Evolutionary conservation across 192 early-diverging fungal genomes (phyloP), one percentile per base, ranked within the genome.

Genomic region (Backusella parvicylindrica): DNA sequence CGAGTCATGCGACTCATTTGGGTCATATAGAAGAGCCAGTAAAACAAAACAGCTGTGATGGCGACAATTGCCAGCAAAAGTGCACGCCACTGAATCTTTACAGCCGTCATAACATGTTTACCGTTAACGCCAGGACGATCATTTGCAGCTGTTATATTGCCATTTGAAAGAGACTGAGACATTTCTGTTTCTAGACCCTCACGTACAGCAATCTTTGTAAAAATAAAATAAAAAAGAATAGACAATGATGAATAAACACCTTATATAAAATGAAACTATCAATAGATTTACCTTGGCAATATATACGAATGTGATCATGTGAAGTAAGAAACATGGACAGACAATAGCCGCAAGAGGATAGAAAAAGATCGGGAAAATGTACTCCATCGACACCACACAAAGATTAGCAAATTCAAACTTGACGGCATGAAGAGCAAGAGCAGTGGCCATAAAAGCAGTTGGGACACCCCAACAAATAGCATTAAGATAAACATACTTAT

Each of bases 1-100:
- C 71, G 71, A 0, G 78, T 70, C 31, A 85, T 68, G 36, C 77
- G 77, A 13, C 47, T 36, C 16, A 88, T 75, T 64, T 86, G 81
- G 8, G 82, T 65, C 60, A 83, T 84, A 53, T 88, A 88, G 66
- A 88, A 86, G 28, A 88, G 33, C 87, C 85, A 86, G 70, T 88
- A 88, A 56, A 88, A 86, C 9, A 82, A 77, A n/a, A 85, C 84
- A 6, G 77, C 67, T 3, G 68, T 6, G 11, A 85, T 68, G 2
- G 84, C 71, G 37, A 71, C 68, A 16, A 86, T 28, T 0, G 85
- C 85, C 47, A 88, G 68, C 50, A 88, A 40, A 11, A 86, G 76
- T 6, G 85, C 87, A 23, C 87, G 82, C 87, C 87, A 88, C 64
- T 88, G 87, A 28, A 88, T 88, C 38, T 73, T 75, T 40, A 88